Base-by-base conservation (phyloP, 257 asterid species). In the Dorcoceras hygrometricum region DNA sequence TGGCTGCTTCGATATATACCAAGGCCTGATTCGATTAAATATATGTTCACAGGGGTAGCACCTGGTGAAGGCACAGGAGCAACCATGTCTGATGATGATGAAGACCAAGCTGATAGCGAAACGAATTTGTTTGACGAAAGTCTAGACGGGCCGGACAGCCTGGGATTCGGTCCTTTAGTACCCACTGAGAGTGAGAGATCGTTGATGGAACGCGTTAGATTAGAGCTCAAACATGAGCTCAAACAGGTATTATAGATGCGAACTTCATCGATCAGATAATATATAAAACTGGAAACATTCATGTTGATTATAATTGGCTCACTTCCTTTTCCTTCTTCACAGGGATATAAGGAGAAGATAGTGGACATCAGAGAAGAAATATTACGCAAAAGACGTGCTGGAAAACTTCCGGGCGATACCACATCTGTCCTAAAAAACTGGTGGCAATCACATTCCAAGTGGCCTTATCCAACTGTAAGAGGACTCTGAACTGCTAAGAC, bases 51-150 rank as follows among this genome's bases (percentile, higher is more conserved):
- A 94, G 99, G 99, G 20, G 92, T 90, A 50, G 95, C 99, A 9
- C 96, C 97, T 7, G 92, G 95, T 31, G 99, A 94, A 82, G 97
- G 99, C 25, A 83, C 95, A 22, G 99, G 99, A 31, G 99, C 99
- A 59, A 90, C 97, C 20, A 94, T 94, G 99, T 94, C 99, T 2
- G 99, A 94, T 72, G 96, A 94, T 54, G 99, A 93, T 5, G 96
- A 93, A 43, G 96, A 88, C 76, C 95, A 85, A 53, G 96, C 83
- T 22, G 99, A 90, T 60, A 90, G 95, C 12, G 99, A 90, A 64
- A 56, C 92, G 5, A 88, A 90, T 77, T 72, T 94, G 75, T 94
- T 94, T 31, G 99, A 94, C 11, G 99, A 90, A 75, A 84, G 89
- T 66, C 66, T 90, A 19, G 99, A 93, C 31, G 95, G 89, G 31